A percentile compares a stretch with the other conserved stretches of the same genome.
phyloP scores from a whole-genome alignment of 208 protist genomes.

The Leishmania turanica region DNA sequence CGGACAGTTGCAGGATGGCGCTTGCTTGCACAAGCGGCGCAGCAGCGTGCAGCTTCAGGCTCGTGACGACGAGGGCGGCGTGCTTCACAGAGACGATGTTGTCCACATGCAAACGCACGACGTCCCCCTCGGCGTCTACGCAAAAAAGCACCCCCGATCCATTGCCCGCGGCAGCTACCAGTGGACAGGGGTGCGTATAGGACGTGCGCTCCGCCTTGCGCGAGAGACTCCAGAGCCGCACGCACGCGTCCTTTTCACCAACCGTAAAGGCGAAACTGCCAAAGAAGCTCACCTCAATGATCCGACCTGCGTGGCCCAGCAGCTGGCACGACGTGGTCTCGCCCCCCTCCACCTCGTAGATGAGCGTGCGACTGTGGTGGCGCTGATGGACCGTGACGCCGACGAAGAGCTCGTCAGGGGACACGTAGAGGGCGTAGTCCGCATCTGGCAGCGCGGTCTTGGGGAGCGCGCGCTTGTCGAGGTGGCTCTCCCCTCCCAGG shows the following conservation, averaged over 20 bases:
- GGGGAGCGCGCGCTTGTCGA: conserved; percentile 27
- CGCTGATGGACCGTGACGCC: conserved; percentile 30
- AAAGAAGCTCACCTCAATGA: conserved; percentile 50
- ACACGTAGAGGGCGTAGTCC: conserved; percentile 28
- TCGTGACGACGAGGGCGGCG: conserved; percentile 41
- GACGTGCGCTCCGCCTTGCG: conserved; percentile 59
- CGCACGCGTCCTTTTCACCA: conserved; percentile 38
- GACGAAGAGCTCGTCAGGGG: conserved; percentile 31
- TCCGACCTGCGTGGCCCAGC: conserved; percentile 45
- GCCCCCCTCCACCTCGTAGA: conserved; percentile 38
- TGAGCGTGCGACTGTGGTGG: conserved; percentile 32
- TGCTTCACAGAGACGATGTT: conserved; percentile 52
- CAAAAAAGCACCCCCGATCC: conserved; percentile 45
- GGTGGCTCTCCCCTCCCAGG: conserved; percentile 15
- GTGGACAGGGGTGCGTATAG: conserved; percentile 49
- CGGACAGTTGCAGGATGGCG: conserved; percentile 10
- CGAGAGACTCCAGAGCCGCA: conserved; percentile 73
- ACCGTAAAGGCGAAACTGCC: conserved; percentile 67
- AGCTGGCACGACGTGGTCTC: conserved; percentile 46
- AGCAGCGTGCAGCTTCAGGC: conserved; percentile 24
- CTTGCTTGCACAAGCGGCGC: conserved; percentile 19
- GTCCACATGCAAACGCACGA: conserved; percentile 53
- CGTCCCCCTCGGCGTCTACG: conserved; percentile 42
- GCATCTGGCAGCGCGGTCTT: conserved; percentile 31
- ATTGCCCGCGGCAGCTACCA: conserved; percentile 39